These are phyloP conservation scores for Cajanus cajan DNA, from an alignment of 306 rosid species.

Conservation along the genomic window DNA sequence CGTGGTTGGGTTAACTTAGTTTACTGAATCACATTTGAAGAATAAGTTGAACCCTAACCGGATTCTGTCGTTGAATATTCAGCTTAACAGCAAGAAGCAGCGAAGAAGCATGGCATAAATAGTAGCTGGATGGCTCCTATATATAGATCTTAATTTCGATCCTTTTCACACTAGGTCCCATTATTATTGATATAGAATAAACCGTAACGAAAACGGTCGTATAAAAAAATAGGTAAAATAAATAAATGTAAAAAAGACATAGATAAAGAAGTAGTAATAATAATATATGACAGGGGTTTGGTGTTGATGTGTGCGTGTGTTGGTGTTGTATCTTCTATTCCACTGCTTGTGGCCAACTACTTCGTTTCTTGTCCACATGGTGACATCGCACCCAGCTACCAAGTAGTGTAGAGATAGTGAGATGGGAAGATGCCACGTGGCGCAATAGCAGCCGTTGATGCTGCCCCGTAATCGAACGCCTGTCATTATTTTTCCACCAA, in stretches of 20 bases:
- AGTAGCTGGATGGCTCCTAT: not conserved
- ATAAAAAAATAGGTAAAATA: too few species aligned
- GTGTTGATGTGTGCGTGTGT: not conserved
- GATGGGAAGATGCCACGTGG: constrained; percentile 30
- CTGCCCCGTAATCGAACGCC: constrained; percentile 18
- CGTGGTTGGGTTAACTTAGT: not conserved
- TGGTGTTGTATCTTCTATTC: not conserved
- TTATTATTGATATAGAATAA: too few species aligned
- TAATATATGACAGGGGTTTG: too few species aligned
- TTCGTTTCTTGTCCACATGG: constrained; percentile 4
- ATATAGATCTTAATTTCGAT: not conserved
- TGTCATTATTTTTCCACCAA: constrained; percentile 42
- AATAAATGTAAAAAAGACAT: too few species aligned
- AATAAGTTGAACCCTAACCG: not conserved
- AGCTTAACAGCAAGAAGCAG: not conserved
- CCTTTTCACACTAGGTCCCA: too few species aligned
- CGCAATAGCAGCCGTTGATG: constrained; percentile 23
- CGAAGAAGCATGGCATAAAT: not conserved
- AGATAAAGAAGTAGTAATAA: too few species aligned
- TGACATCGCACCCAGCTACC: constrained; percentile 29
- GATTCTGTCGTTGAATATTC: too few species aligned
- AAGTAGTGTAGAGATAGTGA: not conserved
- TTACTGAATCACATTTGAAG: not conserved
- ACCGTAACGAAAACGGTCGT: not conserved
- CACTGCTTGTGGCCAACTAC: not conserved